A percentile compares a stretch with the other conserved stretches of the same genome.
Evolutionary conservation across 148 eudicot species (phyloP).

Genomic region (Mesembryanthemum crystallinum): DNA sequence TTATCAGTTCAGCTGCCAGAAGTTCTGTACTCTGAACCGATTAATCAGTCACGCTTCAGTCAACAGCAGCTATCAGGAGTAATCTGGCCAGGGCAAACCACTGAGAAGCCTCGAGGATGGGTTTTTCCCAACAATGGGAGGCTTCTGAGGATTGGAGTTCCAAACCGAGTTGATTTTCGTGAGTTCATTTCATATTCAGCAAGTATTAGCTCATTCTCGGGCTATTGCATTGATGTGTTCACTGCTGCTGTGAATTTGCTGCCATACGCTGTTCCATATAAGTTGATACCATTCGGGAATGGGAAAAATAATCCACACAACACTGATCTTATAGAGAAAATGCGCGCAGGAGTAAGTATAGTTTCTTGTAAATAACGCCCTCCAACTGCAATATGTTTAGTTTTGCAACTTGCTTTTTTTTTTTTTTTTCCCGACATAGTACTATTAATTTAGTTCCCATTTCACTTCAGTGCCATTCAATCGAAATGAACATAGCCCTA

Average conservation of each 20-base stretch:
- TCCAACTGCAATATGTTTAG: no score
- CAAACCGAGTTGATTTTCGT: constrained; percentile 54
- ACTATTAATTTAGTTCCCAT: no score
- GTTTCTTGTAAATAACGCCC: background rate
- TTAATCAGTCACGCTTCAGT: constrained; percentile 40
- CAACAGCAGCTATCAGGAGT: constrained; percentile 36
- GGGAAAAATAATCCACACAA: constrained; percentile 52
- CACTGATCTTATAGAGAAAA: constrained; percentile 43
- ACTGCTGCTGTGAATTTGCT: constrained; percentile 56
- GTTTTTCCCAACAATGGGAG: constrained; percentile 60
- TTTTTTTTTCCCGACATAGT: no score
- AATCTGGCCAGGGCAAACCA: constrained; percentile 70
- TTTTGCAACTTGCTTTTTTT: no score
- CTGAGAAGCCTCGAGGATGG: constrained; percentile 75
- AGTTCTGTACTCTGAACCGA: constrained; percentile 29
- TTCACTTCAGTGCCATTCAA: no score
- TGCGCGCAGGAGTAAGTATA: constrained; percentile 58
- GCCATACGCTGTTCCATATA: constrained; percentile 70
- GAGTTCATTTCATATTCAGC: constrained; percentile 46
- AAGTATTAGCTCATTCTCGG: constrained; percentile 40
- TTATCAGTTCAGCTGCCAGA: constrained; percentile 64
- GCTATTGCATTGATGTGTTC: constrained; percentile 78
- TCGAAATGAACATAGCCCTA: no score
- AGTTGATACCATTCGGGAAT: constrained; percentile 59
- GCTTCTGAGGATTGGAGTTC: constrained; percentile 62